Evolutionary conservation across 768 basidiomycete genomes (phyloP).

Genomic region (Suillus fuscotomentosus): DNA sequence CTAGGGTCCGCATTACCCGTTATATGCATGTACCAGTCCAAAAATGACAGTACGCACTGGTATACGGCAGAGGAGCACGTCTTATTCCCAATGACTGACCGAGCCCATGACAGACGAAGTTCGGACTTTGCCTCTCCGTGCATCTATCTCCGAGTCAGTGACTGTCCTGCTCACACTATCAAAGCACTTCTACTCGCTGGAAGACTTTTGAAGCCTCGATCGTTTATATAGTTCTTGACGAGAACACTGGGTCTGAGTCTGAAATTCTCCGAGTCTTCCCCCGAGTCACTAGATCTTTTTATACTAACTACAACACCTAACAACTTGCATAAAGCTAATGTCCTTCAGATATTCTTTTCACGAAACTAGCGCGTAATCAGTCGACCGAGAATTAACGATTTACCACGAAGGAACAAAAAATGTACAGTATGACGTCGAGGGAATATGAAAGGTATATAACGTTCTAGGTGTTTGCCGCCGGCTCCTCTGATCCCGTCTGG

Average conservation of each 20-base stretch:
- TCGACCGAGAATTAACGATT: neutral
- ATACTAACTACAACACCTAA: neutral
- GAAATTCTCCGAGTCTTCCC: neutral
- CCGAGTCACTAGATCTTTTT: neutral
- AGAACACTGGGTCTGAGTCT: neutral
- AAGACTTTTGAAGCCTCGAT: neutral
- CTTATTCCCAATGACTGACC: neutral
- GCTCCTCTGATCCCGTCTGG: slow-evolving; percentile 26
- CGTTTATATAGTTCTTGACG: neutral
- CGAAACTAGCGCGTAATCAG: neutral
- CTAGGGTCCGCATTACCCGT: neutral
- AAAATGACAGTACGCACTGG: neutral
- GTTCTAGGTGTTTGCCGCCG: neutral
- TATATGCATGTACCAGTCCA: neutral
- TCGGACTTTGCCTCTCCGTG: neutral
- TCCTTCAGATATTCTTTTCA: neutral
- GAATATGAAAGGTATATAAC: neutral
- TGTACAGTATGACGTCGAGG: neutral
- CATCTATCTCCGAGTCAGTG: neutral
- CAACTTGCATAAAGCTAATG: neutral
- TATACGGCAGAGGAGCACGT: neutral
- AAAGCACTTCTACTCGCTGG: neutral
- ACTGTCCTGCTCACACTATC: neutral
- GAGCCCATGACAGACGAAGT: neutral
- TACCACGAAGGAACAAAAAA: neutral